Evolutionary conservation across 805 yeast species (phyloP), one percentile per base, ranked within the genome.

Genomic region (Kuraishia ogatae): DNA sequence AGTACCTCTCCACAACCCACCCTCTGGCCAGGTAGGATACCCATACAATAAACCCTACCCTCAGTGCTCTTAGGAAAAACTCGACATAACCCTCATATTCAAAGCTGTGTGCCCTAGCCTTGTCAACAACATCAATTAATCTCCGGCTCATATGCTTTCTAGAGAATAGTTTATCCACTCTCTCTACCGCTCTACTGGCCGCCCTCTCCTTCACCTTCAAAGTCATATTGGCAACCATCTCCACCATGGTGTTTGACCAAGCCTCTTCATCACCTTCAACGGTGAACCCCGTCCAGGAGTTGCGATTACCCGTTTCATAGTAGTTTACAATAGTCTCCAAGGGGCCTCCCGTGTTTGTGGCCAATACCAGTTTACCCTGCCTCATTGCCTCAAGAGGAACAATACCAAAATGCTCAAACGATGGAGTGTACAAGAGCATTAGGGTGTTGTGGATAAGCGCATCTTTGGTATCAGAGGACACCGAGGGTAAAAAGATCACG

Each of bases 301-400:
- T 24, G 39, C 23, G 19, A n/a, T 50, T 23, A 19, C n/a, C 53
- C 20, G 29, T 7, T 11, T 22, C 13, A 10, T 8, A 21, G 48
- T 58, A 62, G 51, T 76, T 75, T 0, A 74, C 75, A 10, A 87
- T 72, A 0, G 97, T 85, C 66, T 94, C 99, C 39, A 84, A 70
- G 0, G 99, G 99, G 0, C 99, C 99, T 26, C 99, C 99, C 47
- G 83, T 83, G 63, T 88, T 83, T 4, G 86, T 85, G 0, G 97
- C 97, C 53, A 94, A 71, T 0, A 92, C 97, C 0, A 96, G 90
- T 0, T 85, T 85, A 28, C 88, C 86, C 56, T 81, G 76, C 51
- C 85, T 77, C 97, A 94, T 92, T 13, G 97, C 92, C 67, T 94
- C 99, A 17, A 94, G 76, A 1, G 99, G 99, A 10, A 94, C 99